Evolutionary conservation across 306 rosid species (phyloP), one percentile per base, ranked within the genome.

Genomic region (Sesbania bispinosa): DNA sequence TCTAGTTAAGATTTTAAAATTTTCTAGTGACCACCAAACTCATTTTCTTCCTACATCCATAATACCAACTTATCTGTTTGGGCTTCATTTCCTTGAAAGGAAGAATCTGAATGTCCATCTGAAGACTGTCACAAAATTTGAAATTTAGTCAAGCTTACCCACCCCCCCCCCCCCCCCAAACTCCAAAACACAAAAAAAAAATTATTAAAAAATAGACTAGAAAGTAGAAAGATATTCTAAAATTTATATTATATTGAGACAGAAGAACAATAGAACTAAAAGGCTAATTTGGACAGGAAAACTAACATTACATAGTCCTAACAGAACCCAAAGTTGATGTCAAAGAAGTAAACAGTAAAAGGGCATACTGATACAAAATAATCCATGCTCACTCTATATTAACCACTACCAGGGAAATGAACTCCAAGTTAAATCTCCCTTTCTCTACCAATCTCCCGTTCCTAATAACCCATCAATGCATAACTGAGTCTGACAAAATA

Each of bases 41-140:
- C 42, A 16, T 43, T 71, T 20, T 66, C 20, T 71, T 71, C 64
- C 43, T 39, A 26, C 36, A 57, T 16, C 76, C 16, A 33, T 59
- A 71, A 75, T 18, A 86, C 99, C 80, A 82, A 94, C 99, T 89
- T 91, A 38, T 94, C 99, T 42, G 82, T 84, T 64, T 88, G 91
- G 55, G 90, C 73, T 73, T 86, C 82, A 64, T 83, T 84, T 78
- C 85, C 88, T 80, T 82, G 89, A 65, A 91, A 80, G 38, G 72
- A 67, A 75, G 71, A 78, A 70, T 85, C 63, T 43, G 88, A 82
- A 79, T 80, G 74, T 50, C 75, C 89, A 62, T 85, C 98, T 46
- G 85, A 67, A 42, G 85, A 77, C 99, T 94, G 90, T 66, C 82
- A 78, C 42, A 42, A 81, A n/a, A 71, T 62, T 33, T 19, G 35